Conservation (phyloP, 495 filamentous ascomycete genomes). For the Penicillium antarcticum region DNA sequence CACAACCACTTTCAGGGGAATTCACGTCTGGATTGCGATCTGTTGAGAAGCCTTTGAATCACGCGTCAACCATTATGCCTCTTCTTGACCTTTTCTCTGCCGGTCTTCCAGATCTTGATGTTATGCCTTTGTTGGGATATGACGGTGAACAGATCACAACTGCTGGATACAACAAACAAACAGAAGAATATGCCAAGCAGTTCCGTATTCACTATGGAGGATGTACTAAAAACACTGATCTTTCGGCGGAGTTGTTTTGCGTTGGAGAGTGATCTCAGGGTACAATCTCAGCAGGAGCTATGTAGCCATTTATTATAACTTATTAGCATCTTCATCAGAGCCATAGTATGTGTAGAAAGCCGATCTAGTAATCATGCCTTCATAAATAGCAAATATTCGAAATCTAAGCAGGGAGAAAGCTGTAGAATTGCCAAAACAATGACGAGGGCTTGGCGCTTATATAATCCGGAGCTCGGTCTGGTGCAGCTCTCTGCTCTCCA, state of each 20-base stretch:
- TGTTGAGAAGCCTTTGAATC: conserved; percentile 19
- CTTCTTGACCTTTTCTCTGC: conserved; percentile 32
- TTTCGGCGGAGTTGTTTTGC: conserved; percentile 34
- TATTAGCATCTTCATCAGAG: no score
- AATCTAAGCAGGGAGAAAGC: background rate
- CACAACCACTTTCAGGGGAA: conserved; percentile 2
- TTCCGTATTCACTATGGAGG: conserved; percentile 37
- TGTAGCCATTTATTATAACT: background rate
- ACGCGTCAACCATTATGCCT: conserved; percentile 24
- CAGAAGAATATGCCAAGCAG: conserved; percentile 25
- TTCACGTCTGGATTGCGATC: background rate
- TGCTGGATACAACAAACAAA: conserved; percentile 11
- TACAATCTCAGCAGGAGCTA: background rate
- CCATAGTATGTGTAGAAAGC: no score
- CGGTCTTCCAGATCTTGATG: conserved; percentile 29
- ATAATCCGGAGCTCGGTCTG: conserved; percentile 32
- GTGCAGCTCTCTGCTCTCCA: conserved; percentile 36
- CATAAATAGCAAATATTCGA: background rate
- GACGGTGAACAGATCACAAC: conserved; percentile 24
- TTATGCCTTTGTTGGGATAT: conserved; percentile 36
- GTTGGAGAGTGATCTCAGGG: background rate
- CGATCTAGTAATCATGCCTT: background rate
- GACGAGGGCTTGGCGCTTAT: conserved; percentile 34
- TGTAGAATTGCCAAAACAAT: conserved; percentile 15
- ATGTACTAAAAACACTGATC: conserved; percentile 22